phyloP scores from a whole-genome alignment of 805 yeast species.

The Kodamaea hsintzibuensis region DNA sequence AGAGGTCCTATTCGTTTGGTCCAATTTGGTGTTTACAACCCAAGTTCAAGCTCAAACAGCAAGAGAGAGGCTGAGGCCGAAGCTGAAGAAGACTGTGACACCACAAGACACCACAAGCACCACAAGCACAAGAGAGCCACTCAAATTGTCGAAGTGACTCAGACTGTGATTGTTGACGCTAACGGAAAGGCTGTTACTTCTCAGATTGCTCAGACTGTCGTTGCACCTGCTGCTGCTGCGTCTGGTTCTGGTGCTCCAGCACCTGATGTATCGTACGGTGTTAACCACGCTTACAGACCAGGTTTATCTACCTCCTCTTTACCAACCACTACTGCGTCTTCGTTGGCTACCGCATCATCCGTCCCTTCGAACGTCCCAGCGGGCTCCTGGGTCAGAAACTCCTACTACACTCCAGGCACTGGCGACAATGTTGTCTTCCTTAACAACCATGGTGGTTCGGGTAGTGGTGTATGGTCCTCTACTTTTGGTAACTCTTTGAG shows the following conservation, averaged over 20 bases:
- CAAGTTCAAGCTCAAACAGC: constrained; percentile 39
- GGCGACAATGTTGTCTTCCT: constrained; percentile 75
- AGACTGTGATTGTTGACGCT: constrained; percentile 69
- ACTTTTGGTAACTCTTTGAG: constrained; percentile 93
- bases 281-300: constrained; percentile 11
- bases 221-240: constrained; percentile 19
- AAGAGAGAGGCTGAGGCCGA: constrained; percentile 42
- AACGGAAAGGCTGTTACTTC: constrained; percentile 46
- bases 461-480: constrained; percentile 86
- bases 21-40: constrained; percentile 90
- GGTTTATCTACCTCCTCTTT: constrained; percentile 9
- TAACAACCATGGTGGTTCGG: constrained; percentile 86
- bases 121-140: constrained; percentile 63
- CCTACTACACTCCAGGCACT: constrained; percentile 69
- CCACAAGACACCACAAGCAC: constrained; percentile 45
- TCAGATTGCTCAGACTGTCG: constrained; percentile 25
- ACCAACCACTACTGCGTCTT: constrained; percentile 18
- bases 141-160: constrained; percentile 69
- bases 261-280: constrained; percentile 6
- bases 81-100: constrained; percentile 44
- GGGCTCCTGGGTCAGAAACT: constrained; percentile 64
- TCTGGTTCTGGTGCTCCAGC: constrained; percentile 9
- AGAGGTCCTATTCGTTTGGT: constrained; percentile 82
- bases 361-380: constrained; percentile 9
- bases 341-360: constrained; percentile 21